Evolutionary conservation across 129 eudicot species (phyloP).

Genomic region (Escallonia herrerae): DNA sequence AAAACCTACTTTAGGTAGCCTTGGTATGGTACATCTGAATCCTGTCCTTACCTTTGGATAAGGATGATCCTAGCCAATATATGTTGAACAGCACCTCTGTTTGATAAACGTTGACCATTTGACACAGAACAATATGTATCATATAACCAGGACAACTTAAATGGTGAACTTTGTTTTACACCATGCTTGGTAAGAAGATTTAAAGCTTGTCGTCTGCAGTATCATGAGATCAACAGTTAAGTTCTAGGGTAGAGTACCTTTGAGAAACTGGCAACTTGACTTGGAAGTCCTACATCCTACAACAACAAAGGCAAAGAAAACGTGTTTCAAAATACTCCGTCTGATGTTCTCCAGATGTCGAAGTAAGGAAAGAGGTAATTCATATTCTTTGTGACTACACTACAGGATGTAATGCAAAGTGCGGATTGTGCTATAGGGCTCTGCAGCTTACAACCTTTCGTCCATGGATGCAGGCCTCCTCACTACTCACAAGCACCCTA

Average conservation of each 20-base stretch:
- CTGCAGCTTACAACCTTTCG: slow-evolving; percentile 44
- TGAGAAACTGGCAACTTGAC: slow-evolving; percentile 73
- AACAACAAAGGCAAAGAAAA: slow-evolving; percentile 6
- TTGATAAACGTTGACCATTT: background rate
- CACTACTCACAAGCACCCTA: slow-evolving; percentile 73
- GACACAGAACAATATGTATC: background rate
- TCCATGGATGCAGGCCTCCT: slow-evolving; percentile 80
- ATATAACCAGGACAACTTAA: background rate
- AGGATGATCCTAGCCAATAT: slow-evolving; percentile 1
- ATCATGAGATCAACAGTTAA: background rate
- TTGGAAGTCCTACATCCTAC: slow-evolving; percentile 94
- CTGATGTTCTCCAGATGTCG: background rate
- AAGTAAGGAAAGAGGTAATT: background rate
- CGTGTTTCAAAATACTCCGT: background rate
- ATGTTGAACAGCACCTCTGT: background rate
- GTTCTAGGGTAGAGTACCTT: slow-evolving; percentile 35
- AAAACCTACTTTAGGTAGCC: background rate
- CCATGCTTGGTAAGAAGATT: background rate
- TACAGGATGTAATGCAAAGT: background rate
- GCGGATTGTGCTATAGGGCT: background rate
- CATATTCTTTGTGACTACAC: background rate
- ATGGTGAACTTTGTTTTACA: background rate
- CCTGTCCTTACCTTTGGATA: background rate
- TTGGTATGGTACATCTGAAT: background rate
- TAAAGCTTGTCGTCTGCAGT: background rate